Base-by-base conservation (phyloP, 2,329 filamentous ascomycete species). In the Boeremia lycopersici region DNA sequence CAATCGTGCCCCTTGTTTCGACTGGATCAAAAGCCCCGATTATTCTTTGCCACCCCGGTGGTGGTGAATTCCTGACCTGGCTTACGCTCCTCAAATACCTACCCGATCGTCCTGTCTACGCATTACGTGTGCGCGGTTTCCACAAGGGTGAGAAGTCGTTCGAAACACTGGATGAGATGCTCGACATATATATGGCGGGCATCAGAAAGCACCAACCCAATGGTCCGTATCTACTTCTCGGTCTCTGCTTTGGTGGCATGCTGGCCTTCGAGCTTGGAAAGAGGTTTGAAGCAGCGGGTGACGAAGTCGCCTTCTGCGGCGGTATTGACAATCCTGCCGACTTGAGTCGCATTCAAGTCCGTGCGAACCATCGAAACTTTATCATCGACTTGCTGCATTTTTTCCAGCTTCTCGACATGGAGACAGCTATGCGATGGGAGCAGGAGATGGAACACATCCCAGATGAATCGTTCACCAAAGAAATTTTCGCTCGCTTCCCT, bases 151-250 rank as follows among this genome's bases (percentile, higher is more conserved):
- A 82, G 35, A 6, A 44, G 0, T 63, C 57, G 33, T 82, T 82
- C 64, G 49, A 41, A 0, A 65, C 52, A 28, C 67, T 84, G 12
- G 48, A 61, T 0, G 79, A 84, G 44, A 65, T 72, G 1, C 67
- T 81, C 2, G 54, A 64, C 1, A 74, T 64, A 0, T 85, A 84
- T 61, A 57, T 70, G 9, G 36, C 49, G 0, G 74, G 75, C 0
- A 77, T 84, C 42, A 74, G 74, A 13, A 25, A 48, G 4, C 56
- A 54, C 1, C 82, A 85, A 52, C 81, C 81, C 0, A 15, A 67
- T 0, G 81, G 82, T 0, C 82, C 82, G 0, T 85, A 85, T 57
- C 77, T 77, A 0, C 61, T 85, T 0, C 77, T 78, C 0, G 82
- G 82, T 0, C 84, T 84, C 58, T 79, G 74, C 10, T 83, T 78